Evolutionary conservation across 148 eudicot species (phyloP).

Genomic region (Spergularia marina): DNA sequence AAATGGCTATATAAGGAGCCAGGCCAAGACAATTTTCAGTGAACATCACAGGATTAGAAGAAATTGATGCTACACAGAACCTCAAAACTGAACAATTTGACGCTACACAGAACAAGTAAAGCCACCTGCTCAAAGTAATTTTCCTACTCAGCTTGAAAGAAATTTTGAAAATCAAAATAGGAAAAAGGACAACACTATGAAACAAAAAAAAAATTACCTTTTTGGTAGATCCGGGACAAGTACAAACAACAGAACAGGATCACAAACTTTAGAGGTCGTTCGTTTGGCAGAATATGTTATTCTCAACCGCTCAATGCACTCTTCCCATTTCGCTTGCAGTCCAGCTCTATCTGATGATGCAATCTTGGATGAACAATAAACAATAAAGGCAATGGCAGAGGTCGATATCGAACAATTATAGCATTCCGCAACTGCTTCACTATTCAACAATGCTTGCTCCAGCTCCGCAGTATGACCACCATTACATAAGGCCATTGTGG

Average conservation of each 20-base stretch:
- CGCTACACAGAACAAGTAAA: not conserved
- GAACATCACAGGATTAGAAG: not conserved
- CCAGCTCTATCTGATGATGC: slow-evolving; percentile 35
- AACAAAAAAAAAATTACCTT: slow-evolving; percentile 40
- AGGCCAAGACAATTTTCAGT: not conserved
- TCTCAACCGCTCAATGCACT: slow-evolving; percentile 46
- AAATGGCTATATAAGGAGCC: not conserved
- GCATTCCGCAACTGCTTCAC: slow-evolving; percentile 78
- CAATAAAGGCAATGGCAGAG: slow-evolving; percentile 49
- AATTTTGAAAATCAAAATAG: not conserved
- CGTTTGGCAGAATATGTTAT: slow-evolving; percentile 30
- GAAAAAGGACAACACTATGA: not conserved
- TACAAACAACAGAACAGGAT: slow-evolving; percentile 61
- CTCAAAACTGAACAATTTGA: no score
- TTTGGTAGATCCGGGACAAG: slow-evolving; percentile 91
- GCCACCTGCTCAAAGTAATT: not conserved
- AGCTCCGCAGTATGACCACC: slow-evolving; percentile 65
- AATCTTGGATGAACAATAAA: slow-evolving; percentile 61
- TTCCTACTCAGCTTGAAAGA: not conserved
- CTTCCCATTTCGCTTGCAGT: slow-evolving; percentile 47
- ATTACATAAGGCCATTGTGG: slow-evolving; percentile 72
- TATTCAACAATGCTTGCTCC: slow-evolving; percentile 73
- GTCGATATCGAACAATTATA: slow-evolving; percentile 72
- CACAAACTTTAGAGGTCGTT: slow-evolving; percentile 31
- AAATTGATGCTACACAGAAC: not conserved